Evolutionary conservation across 495 filamentous ascomycete genomes (phyloP).

Genomic region (Aspergillus wentii): DNA sequence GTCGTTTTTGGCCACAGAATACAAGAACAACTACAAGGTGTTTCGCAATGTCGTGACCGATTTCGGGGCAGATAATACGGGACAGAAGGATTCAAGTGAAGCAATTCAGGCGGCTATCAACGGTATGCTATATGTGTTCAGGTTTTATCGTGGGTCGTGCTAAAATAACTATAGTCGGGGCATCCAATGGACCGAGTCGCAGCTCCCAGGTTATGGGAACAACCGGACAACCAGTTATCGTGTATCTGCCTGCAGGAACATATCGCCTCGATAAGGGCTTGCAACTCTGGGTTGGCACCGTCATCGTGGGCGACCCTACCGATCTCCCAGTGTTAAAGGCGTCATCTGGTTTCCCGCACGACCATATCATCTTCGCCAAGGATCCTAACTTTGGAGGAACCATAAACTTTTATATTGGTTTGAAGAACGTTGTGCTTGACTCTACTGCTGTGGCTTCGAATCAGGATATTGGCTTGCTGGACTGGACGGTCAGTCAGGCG

Average conservation of each 20-base stretch:
- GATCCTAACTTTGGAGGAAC: slow-evolving; percentile 30
- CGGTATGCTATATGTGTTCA: slow-evolving; percentile 10
- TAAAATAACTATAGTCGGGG: slow-evolving; percentile 11
- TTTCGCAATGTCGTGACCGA: slow-evolving; percentile 32
- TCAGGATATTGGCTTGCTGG: slow-evolving; percentile 26
- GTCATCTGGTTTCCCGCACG: slow-evolving; percentile 14
- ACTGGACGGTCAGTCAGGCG: slow-evolving; percentile 66
- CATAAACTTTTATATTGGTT: slow-evolving; percentile 36
- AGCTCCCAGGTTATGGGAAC: slow-evolving; percentile 30
- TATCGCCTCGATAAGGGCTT: slow-evolving; percentile 32
- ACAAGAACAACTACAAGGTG: slow-evolving; percentile 26
- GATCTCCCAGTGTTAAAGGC: slow-evolving; percentile 31
- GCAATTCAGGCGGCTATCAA: slow-evolving; percentile 28
- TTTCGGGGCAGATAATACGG: slow-evolving; percentile 28
- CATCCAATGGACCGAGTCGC: slow-evolving; percentile 20
- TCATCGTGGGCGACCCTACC: slow-evolving; percentile 34
- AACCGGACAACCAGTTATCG: slow-evolving; percentile 41
- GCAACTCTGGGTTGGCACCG: slow-evolving; percentile 35
- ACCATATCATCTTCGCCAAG: slow-evolving; percentile 28
- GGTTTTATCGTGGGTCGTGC: not conserved
- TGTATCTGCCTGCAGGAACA: slow-evolving; percentile 42
- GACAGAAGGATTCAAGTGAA: slow-evolving; percentile 13
- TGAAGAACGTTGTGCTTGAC: slow-evolving; percentile 39
- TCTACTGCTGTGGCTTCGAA: slow-evolving; percentile 21
- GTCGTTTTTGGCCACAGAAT: slow-evolving; percentile 17